Conservation (phyloP, 2,329 filamentous ascomycete species). For the Rosellinia necatrix region DNA sequence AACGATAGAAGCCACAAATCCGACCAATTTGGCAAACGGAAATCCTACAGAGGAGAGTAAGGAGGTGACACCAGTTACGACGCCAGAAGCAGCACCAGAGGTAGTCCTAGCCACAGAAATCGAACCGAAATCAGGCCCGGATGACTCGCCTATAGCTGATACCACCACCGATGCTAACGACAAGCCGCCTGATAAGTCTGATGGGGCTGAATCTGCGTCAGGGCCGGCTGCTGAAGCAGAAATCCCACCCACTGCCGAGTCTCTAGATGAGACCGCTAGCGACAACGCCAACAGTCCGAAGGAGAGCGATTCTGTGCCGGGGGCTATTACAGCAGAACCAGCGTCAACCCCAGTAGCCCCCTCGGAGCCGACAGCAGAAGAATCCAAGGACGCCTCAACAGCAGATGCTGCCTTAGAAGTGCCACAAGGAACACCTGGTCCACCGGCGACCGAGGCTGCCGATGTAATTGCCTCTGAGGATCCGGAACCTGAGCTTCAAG, state of each 20-base stretch:
- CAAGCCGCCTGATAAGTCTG: constrained; percentile 15
- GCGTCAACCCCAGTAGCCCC: background rate
- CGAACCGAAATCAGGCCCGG: background rate
- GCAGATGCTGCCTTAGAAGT: background rate
- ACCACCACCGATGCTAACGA: background rate
- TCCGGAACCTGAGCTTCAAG: constrained; percentile 1
- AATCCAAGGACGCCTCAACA: background rate
- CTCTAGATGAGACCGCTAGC: background rate
- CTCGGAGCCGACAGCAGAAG: background rate
- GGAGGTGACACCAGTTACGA: background rate
- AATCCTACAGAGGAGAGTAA: constrained; percentile 1
- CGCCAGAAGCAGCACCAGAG: background rate
- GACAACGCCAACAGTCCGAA: background rate
- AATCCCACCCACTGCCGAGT: constrained; percentile 1
- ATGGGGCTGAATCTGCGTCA: constrained; percentile 4
- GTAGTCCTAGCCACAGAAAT: background rate
- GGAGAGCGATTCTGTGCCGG: constrained; percentile 7
- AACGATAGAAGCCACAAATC: constrained; percentile 11
- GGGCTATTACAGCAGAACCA: background rate
- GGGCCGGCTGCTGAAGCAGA: constrained; percentile 2
- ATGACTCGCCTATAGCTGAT: background rate
- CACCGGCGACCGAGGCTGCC: background rate
- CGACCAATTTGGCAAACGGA: background rate
- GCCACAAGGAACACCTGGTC: constrained; percentile 13
- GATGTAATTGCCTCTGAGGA: constrained; percentile 16